These are phyloP conservation scores for Metschnikowia colocasiae DNA, from an alignment of 805 yeast genomes.

Conservation along the genomic window DNA sequence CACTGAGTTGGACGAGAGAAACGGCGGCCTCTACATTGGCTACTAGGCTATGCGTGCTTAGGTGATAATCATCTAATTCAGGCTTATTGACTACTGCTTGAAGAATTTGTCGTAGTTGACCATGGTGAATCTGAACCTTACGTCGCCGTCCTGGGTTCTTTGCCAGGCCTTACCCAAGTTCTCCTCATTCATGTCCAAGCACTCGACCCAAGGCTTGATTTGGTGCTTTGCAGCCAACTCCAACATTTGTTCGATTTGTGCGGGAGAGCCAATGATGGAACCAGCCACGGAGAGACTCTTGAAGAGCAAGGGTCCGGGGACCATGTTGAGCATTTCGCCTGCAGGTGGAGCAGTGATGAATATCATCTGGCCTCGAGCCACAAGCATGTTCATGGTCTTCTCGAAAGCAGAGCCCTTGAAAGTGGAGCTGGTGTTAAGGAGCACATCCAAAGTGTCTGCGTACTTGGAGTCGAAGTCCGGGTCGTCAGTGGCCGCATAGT, in stretches of 20 bases:
- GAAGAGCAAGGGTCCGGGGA: conserved; percentile 5
- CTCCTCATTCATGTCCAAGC: conserved; percentile 10
- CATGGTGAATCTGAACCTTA: conserved; percentile 11
- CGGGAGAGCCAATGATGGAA: conserved; percentile 10
- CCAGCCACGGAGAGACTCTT: conserved; percentile 10
- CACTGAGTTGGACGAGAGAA: conserved; percentile 65
- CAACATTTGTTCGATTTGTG: conserved; percentile 10
- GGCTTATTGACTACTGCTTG: background rate
- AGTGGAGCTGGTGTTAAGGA: conserved; percentile 11
- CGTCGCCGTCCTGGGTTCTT: conserved; percentile 9
- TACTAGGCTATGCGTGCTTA: conserved; percentile 9
- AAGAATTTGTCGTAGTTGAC: conserved; percentile 11
- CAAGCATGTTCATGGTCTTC: conserved; percentile 7
- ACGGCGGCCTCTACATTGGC: conserved; percentile 69
- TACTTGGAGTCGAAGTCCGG: conserved; percentile 18
- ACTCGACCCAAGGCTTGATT: conserved; percentile 13
- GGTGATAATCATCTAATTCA: background rate
- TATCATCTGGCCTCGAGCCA: conserved; percentile 9
- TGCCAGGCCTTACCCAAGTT: conserved; percentile 10
- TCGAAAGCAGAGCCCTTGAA: conserved; percentile 15
- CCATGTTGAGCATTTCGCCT: conserved; percentile 4
- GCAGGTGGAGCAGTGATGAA: conserved; percentile 14
- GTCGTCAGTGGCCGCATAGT: conserved; percentile 18
- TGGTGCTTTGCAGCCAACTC: conserved; percentile 9
- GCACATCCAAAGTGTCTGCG: conserved; percentile 9